Conservation (phyloP, 2,329 filamentous ascomycete genomes). For the Arthrobotrys pseudoclavata region DNA sequence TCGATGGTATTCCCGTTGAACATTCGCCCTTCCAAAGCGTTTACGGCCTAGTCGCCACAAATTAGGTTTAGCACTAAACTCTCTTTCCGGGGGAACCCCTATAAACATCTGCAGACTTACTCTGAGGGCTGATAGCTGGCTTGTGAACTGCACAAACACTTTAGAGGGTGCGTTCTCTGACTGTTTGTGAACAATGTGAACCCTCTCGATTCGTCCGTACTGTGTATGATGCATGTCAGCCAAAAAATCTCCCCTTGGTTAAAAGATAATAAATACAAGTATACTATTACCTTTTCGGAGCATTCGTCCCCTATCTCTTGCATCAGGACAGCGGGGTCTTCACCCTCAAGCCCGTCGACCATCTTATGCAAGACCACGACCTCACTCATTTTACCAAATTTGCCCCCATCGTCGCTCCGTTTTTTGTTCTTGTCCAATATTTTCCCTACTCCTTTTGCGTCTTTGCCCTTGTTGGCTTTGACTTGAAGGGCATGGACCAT, state of each 20-base stretch:
- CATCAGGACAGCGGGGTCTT: slow-evolving; percentile 76
- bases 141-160: slow-evolving; percentile 95
- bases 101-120: slow-evolving; percentile 70
- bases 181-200: slow-evolving; percentile 50
- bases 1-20: slow-evolving; percentile 89
- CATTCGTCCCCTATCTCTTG: slow-evolving; percentile 98
- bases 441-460: slow-evolving; percentile 79
- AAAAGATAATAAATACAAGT: too few relatives aligned
- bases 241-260: neutral
- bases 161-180: slow-evolving; percentile 67
- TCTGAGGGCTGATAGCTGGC: slow-evolving; percentile 83
- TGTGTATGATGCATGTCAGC: slow-evolving; percentile 20
- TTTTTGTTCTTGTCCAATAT: slow-evolving; percentile 83
- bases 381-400: slow-evolving; percentile 80
- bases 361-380: slow-evolving; percentile 88
- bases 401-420: slow-evolving; percentile 68
- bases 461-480: slow-evolving; percentile 87
- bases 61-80: slow-evolving; percentile 60
- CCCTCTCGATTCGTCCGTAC: slow-evolving; percentile 65
- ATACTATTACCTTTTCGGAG: slow-evolving; percentile 79
- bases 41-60: slow-evolving; percentile 76
- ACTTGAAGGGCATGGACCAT: slow-evolving; percentile 87
- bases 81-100: neutral
- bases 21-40: slow-evolving; percentile 85
- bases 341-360: slow-evolving; percentile 78